These are phyloP conservation scores for Cyclotella atomus DNA, from an alignment of 108 stramenopile species.

Conservation along the genomic window DNA sequence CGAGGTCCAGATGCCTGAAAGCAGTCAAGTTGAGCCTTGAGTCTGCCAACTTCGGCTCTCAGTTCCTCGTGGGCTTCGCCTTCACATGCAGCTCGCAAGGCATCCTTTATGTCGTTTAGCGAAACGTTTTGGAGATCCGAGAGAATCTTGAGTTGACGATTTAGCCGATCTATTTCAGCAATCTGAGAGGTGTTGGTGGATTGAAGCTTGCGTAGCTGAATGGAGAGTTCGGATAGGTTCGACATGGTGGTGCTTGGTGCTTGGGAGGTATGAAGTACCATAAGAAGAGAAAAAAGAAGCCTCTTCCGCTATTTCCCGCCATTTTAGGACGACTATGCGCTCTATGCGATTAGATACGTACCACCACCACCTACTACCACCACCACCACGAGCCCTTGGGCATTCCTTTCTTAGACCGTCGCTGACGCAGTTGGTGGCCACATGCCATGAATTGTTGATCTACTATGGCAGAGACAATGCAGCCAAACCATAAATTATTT, in stretches of 20 bases:
- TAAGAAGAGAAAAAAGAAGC: too few relatives aligned
- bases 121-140: constrained; percentile 73
- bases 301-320: too few relatives aligned
- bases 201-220: constrained; percentile 73
- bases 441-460: too few relatives aligned
- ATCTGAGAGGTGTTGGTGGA: constrained; percentile 65
- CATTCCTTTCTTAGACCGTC: too few relatives aligned
- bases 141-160: constrained; percentile 72
- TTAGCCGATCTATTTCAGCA: constrained; percentile 69
- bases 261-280: neutral
- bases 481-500: too few relatives aligned
- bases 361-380: too few relatives aligned
- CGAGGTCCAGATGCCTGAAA: neutral
- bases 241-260: neutral
- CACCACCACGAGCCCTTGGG: too few relatives aligned
- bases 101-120: constrained; percentile 58
- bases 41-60: constrained; percentile 53
- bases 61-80: constrained; percentile 76
- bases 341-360: too few relatives aligned
- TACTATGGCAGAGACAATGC: too few relatives aligned
- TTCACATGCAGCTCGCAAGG: constrained; percentile 69
- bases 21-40: constrained; percentile 62
- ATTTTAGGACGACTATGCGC: too few relatives aligned
- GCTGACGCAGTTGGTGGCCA: too few relatives aligned
- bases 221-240: constrained; percentile 70